A percentile compares a stretch with the other conserved stretches of the same genome.
phyloP scores from a whole-genome alignment of 148 eudicot genomes.

The Pharnaceum exiguum region DNA sequence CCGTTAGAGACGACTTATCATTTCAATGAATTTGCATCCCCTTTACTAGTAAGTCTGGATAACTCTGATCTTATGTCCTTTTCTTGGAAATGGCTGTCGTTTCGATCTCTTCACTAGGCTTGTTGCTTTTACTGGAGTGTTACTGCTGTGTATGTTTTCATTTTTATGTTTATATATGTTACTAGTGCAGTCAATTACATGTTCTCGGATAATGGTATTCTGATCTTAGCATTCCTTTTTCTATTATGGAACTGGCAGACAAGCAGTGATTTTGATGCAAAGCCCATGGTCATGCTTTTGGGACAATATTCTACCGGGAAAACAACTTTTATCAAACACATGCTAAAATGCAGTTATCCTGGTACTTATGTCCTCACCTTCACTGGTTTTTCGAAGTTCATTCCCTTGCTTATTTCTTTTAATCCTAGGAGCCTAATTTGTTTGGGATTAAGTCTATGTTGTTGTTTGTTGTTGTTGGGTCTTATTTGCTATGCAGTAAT shows the following conservation, averaged over 20 bases:
- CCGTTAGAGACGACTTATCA: constrained; percentile 70
- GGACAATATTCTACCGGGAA: constrained; percentile 97
- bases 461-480: not conserved
- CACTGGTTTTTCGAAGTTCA: not conserved
- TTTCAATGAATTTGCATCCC: constrained; percentile 70
- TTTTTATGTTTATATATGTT: no score
- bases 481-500: not conserved
- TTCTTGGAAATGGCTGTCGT: not conserved
- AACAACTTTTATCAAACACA: constrained; percentile 92
- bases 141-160: not conserved
- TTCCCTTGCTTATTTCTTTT: not conserved
- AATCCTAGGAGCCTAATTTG: not conserved
- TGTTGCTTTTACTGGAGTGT: no score
- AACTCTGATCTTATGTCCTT: not conserved
- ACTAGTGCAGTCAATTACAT: no score
- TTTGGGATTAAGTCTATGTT: not conserved
- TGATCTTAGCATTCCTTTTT: not conserved
- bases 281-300: constrained; percentile 97
- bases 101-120: not conserved
- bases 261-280: constrained; percentile 80
- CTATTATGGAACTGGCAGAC: constrained; percentile 33
- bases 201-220: no score
- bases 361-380: constrained; percentile 30
- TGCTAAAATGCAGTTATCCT: constrained; percentile 75
- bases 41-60: constrained; percentile 57